A percentile compares a stretch with the other conserved stretches of the same genome.
Evolutionary conservation across 1,284 basidiomycete species (phyloP).

Genomic region (Meripilus lineatus): DNA sequence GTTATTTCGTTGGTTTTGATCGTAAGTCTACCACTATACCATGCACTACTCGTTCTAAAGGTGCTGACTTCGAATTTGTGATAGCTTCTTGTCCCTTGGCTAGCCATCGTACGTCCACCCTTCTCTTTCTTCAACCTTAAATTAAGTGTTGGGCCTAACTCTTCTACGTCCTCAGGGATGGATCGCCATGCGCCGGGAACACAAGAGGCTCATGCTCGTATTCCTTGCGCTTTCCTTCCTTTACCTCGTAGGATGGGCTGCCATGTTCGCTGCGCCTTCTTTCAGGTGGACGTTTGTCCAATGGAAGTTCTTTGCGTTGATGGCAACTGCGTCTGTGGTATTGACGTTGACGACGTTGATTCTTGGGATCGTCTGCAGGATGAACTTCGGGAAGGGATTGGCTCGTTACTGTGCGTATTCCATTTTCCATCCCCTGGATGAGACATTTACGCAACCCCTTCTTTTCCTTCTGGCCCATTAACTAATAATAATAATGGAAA

Average conservation of each 20-base stretch:
- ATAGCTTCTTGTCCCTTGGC: constrained; percentile 66
- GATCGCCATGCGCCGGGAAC: constrained; percentile 67
- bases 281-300: constrained; percentile 74
- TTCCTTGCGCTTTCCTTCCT: constrained; percentile 59
- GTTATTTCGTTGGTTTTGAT: constrained; percentile 51
- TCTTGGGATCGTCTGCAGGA: constrained; percentile 59
- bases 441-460: background rate
- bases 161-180: constrained; percentile 47
- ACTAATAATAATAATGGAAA: constrained; percentile 6
- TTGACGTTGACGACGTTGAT: constrained; percentile 52
- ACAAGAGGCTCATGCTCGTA: constrained; percentile 48
- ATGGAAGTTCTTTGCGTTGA: constrained; percentile 70
- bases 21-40: constrained; percentile 35
- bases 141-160: background rate
- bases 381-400: constrained; percentile 74
- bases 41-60: constrained; percentile 1
- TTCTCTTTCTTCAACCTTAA: background rate
- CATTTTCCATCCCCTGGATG: background rate
- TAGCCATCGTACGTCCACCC: constrained; percentile 43
- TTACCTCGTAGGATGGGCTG: constrained; percentile 62
- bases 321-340: constrained; percentile 52
- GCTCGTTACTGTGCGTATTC: constrained; percentile 57
- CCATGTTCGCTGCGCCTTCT: constrained; percentile 64
- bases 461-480: background rate
- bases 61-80: constrained; percentile 9